Evolutionary conservation across 495 filamentous ascomycete species (phyloP).

Genomic region (Aspergillus leporis): DNA sequence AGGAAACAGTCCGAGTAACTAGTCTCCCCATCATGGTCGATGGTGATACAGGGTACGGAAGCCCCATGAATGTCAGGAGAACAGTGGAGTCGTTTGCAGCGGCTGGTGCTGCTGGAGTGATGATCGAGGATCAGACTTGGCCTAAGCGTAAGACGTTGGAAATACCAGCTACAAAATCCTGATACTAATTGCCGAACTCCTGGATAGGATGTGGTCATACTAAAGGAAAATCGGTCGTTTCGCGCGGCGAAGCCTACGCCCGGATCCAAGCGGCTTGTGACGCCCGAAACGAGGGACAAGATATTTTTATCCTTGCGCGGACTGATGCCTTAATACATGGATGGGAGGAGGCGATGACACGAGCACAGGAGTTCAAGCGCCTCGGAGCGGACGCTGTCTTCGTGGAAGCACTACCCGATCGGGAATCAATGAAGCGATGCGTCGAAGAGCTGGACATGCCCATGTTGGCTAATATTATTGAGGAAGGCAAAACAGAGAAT

Average conservation of each 20-base stretch:
- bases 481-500: conserved; percentile 45
- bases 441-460: conserved; percentile 36
- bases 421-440: conserved; percentile 36
- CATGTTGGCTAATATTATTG: conserved; percentile 46
- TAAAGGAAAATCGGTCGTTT: conserved; percentile 44
- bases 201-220: conserved; percentile 43
- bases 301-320: conserved; percentile 44
- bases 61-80: conserved; percentile 42
- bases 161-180: too few species aligned
- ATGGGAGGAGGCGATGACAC: conserved; percentile 39
- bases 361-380: conserved; percentile 36
- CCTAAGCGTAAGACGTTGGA: conserved; percentile 36
- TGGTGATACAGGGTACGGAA: conserved; percentile 44
- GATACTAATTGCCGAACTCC: too few species aligned
- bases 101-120: conserved; percentile 39
- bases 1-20: conserved; percentile 36
- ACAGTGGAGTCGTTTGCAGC: conserved; percentile 41
- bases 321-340: conserved; percentile 41
- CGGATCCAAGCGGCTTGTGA: conserved; percentile 42
- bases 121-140: conserved; percentile 47
- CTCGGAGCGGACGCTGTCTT: conserved; percentile 43
- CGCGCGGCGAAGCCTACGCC: conserved; percentile 41
- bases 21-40: conserved; percentile 41
- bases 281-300: conserved; percentile 40
- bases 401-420: conserved; percentile 43